Percentiles rank a stretch among this genome's conserved stretches.
phyloP scores from a whole-genome alignment of 768 basidiomycete genomes.

The Cystofilobasidium capitatum region DNA sequence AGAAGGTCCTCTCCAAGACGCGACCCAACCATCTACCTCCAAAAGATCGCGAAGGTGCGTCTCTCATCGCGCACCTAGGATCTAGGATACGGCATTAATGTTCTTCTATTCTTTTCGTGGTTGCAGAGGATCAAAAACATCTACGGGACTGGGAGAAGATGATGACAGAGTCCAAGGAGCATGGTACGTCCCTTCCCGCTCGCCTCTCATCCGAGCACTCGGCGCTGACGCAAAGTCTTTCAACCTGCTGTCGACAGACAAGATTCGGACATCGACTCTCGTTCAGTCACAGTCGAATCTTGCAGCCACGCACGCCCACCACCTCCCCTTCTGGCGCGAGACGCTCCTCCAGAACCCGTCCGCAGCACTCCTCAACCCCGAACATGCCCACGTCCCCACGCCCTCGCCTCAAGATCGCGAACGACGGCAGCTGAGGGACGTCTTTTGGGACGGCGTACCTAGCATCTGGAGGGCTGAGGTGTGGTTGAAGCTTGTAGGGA shows the following conservation, averaged over 20 bases:
- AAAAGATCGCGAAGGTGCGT: conserved; percentile 12
- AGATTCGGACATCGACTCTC: not conserved
- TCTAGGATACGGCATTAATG: not conserved
- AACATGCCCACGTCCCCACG: not conserved
- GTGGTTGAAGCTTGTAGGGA: conserved; percentile 21
- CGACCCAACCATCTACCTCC: conserved; percentile 18
- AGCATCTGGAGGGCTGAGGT: conserved; percentile 14
- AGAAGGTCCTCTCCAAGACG: conserved; percentile 11
- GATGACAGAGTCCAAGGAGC: conserved; percentile 13
- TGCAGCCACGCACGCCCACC: not conserved
- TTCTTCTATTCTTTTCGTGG: not conserved
- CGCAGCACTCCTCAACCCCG: not conserved
- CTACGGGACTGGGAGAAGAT: conserved; percentile 15
- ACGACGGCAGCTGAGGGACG: not conserved
- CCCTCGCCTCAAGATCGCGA: not conserved
- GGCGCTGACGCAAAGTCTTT: too few relatives aligned
- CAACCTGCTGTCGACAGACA: conserved; percentile 7
- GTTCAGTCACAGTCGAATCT: not conserved
- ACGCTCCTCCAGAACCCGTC: conserved; percentile 11
- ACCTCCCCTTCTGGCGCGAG: conserved; percentile 3
- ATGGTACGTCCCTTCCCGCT: conserved; percentile 3
- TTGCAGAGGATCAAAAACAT: conserved; percentile 17
- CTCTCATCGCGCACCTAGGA: not conserved
- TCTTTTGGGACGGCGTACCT: conserved; percentile 23
- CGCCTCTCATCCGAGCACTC: not conserved